Evolutionary conservation across 192 early-diverging fungal genomes (phyloP).

Genomic region (Paraglomus occultum): DNA sequence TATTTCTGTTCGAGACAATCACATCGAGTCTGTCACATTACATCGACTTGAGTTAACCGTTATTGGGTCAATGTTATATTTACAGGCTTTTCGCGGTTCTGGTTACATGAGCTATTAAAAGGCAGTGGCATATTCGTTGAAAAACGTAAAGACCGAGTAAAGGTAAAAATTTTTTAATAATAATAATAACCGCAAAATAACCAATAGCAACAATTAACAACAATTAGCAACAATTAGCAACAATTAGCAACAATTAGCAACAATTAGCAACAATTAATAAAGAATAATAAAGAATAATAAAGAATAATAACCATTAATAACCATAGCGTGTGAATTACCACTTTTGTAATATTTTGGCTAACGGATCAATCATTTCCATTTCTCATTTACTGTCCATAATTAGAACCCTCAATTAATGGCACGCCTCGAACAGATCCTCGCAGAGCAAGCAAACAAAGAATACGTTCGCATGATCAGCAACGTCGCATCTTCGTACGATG

Average conservation of each 20-base stretch:
- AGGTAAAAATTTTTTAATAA: slow-evolving; percentile 15
- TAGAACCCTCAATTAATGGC: slow-evolving; percentile 30
- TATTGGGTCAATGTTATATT: too few species aligned
- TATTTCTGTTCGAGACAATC: too few species aligned
- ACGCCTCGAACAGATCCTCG: slow-evolving; percentile 25
- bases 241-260: too few species aligned
- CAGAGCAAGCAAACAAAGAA: slow-evolving; percentile 34
- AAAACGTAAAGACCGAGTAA: slow-evolving; percentile 18
- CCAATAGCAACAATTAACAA: too few species aligned
- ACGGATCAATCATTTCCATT: not conserved
- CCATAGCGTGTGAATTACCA: too few species aligned
- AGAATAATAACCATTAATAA: too few species aligned
- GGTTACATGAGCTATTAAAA: slow-evolving; percentile 31
- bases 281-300: too few species aligned
- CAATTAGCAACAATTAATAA: too few species aligned
- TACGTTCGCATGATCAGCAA: slow-evolving; percentile 28
- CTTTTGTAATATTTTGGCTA: not conserved
- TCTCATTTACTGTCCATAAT: not conserved
- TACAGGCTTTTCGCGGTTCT: slow-evolving; percentile 29
- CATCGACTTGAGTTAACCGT: too few species aligned
- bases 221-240: too few species aligned
- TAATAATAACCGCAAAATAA: too few species aligned
- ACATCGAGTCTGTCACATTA: too few species aligned
- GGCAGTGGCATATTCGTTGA: slow-evolving; percentile 28
- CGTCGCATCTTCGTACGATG: slow-evolving; percentile 30